phyloP scores from a whole-genome alignment of 2,329 filamentous ascomycete genomes.

The Phaeosphaeria sp. region DNA sequence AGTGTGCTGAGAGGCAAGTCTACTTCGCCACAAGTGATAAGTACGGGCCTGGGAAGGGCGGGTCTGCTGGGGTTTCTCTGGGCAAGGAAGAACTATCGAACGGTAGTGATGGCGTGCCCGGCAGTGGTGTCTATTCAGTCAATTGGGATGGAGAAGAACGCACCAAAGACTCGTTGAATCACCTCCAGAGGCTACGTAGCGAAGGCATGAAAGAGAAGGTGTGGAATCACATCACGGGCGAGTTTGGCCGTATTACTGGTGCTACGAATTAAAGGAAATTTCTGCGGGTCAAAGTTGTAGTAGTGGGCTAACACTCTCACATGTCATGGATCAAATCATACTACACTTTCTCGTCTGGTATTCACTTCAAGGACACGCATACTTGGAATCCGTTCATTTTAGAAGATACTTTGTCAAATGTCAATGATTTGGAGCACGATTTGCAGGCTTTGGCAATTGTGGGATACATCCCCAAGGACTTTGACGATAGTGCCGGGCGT shows the following conservation, averaged over 20 bases:
- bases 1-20: slow-evolving; percentile 40
- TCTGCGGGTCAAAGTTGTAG: too few relatives aligned
- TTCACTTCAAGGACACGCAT: neutral
- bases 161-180: slow-evolving; percentile 10
- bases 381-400: slow-evolving; percentile 1
- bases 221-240: slow-evolving; percentile 35
- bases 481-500: neutral
- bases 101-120: slow-evolving; percentile 19
- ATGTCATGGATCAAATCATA: too few relatives aligned
- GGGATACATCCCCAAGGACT: slow-evolving; percentile 4
- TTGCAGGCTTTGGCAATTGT: neutral
- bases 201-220: slow-evolving; percentile 33
- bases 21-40: slow-evolving; percentile 30
- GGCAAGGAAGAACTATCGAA: neutral
- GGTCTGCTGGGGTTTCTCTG: slow-evolving; percentile 10
- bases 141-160: slow-evolving; percentile 25
- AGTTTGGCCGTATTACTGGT: slow-evolving; percentile 17
- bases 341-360: too few relatives aligned
- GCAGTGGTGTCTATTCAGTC: slow-evolving; percentile 30
- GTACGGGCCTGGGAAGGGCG: slow-evolving; percentile 21
- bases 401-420: neutral
- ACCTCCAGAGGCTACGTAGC: slow-evolving; percentile 13
- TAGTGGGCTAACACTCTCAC: too few relatives aligned
- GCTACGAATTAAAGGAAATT: neutral
- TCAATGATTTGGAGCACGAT: neutral